Evolutionary conservation across 2,329 filamentous ascomycete species (phyloP), one percentile per base, ranked within the genome.

Genomic region (Fusarium nanum): DNA sequence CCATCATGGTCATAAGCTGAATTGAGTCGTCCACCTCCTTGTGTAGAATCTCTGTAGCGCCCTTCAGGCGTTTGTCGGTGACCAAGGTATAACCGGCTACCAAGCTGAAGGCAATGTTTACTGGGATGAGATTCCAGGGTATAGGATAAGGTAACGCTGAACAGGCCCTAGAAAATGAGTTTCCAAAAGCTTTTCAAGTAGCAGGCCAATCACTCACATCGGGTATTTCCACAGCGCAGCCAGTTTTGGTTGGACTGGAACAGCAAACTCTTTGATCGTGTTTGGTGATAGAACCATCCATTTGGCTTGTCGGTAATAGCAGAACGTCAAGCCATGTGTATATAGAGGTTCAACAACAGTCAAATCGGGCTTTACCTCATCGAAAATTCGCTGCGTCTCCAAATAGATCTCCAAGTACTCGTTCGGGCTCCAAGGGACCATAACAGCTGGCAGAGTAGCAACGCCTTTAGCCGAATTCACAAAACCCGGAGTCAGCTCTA

Each of bases 131-230:
- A 9, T 4, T 42, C 48, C 48, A 56, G 2, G 55, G 55, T 58
- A 58, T 58, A 0, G 55, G 49, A 56, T 32, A 58, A 1, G 49
- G 34, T 0, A 58, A 12, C 7, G 55, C 55, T 4, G 49, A 58
- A 5, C 34, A 58, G 1, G 49, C 55, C 28, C 49, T 58, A 12
- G 2, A 8, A 0, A 0, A 6, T 1, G 1, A 6, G 25, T n/a
- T 18, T 10, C 20, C 4, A 5, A 1, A 4, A 4, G 2, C 16
- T 10, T 0, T 27, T 0, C 7, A 5, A 4, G 1, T 2, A 6
- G 6, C 5, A 5, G 2, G 6, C 3, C 1, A 2, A 6, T 1
- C 3, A 25, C 48, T 56, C 14, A 20, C 27, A 58, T 58, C 3
- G 49, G 49, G 0, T 58, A 58, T 18, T 58, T 56, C 49, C 49